Base-by-base conservation (phyloP, 2,329 filamentous ascomycete genomes). In the Colletotrichum noveboracense region DNA sequence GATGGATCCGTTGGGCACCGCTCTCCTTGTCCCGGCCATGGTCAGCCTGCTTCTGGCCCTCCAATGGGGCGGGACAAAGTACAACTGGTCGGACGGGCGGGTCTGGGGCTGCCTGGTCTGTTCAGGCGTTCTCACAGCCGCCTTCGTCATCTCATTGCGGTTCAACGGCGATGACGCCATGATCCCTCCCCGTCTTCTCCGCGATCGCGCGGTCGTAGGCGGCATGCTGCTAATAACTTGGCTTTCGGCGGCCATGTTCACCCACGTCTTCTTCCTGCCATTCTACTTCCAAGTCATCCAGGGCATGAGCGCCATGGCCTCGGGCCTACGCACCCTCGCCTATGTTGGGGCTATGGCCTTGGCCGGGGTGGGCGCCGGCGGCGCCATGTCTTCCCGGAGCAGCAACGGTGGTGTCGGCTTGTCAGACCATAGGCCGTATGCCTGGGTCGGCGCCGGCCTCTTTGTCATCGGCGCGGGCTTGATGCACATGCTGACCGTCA, bases 231-330 rank as follows among this genome's bases (percentile, higher is more conserved):
- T 65, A 18, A 79, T 79, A 26, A 82, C 82, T 48, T 80, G 84
- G 9, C 83, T 84, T 71, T 79, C 82, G 80, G 80, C 84, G 60
- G 81, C 71, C 24, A 77, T 82, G 8, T 78, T 83, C 26, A 79
- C 82, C 10, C 66, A 79, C n/a, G 80, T 82, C 61, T 77, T 70
- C 43, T 71, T 82, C 24, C 78, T 80, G 12, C 87, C 88, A 7
- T 82, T 90, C 24, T 89, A 88, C 79, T 90, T 90, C 82, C 89
- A 91, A 76, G 87, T 88, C 36, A 87, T 91, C 70, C 85, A 89
- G 77, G 88, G 87, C 71, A 88, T 87, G 76, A 85, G 81, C 21
- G 88, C 89, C 65, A 87, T 89, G 43, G 81, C 88, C 68, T 88
- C 89, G 8, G 90, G 89, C 65, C 87, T 91, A 79, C 89, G 89